A percentile compares a stretch with the other conserved stretches of the same genome.
phyloP scores from a whole-genome alignment of 2,329 filamentous ascomycete species.

The Claviceps lovelessii region DNA sequence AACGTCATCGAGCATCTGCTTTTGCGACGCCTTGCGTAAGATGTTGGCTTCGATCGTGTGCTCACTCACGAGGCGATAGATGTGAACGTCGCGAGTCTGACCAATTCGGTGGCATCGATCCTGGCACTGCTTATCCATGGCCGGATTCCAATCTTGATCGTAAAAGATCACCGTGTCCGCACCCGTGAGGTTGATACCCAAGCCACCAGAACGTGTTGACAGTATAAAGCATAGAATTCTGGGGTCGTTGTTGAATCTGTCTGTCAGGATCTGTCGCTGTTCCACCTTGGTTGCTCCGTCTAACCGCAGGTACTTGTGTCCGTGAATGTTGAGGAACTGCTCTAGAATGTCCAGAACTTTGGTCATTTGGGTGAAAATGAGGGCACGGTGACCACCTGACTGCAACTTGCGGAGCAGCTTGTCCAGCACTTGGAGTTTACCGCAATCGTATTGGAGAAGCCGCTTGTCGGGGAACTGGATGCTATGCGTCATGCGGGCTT shows the following conservation, averaged over 20 bases:
- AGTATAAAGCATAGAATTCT: slow-evolving; percentile 92
- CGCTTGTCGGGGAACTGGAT: slow-evolving; percentile 96
- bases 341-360: slow-evolving; percentile 96
- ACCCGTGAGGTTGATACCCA: slow-evolving; percentile 92
- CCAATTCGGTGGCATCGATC: slow-evolving; percentile 95
- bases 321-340: slow-evolving; percentile 94
- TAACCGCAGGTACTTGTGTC: slow-evolving; percentile 87
- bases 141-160: slow-evolving; percentile 97
- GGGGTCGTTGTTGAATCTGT: slow-evolving; percentile 89
- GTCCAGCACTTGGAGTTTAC: slow-evolving; percentile 84
- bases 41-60: slow-evolving; percentile 98
- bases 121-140: slow-evolving; percentile 99
- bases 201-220: slow-evolving; percentile 81
- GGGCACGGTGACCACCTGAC: slow-evolving; percentile 74
- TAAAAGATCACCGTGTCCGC: slow-evolving; percentile 98
- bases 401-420: slow-evolving; percentile 75
- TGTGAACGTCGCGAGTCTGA: slow-evolving; percentile 93
- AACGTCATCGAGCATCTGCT: slow-evolving; percentile 93
- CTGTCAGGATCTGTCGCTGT: slow-evolving; percentile 84
- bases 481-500: slow-evolving; percentile 78
- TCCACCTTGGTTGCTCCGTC: slow-evolving; percentile 96
- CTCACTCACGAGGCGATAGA: slow-evolving; percentile 85
- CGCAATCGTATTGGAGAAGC: slow-evolving; percentile 93
- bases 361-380: slow-evolving; percentile 99
- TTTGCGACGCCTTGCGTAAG: slow-evolving; percentile 88